Base-by-base conservation (phyloP, 768 basidiomycete species). In the Krasilnikovozyma curviuscula region DNA sequence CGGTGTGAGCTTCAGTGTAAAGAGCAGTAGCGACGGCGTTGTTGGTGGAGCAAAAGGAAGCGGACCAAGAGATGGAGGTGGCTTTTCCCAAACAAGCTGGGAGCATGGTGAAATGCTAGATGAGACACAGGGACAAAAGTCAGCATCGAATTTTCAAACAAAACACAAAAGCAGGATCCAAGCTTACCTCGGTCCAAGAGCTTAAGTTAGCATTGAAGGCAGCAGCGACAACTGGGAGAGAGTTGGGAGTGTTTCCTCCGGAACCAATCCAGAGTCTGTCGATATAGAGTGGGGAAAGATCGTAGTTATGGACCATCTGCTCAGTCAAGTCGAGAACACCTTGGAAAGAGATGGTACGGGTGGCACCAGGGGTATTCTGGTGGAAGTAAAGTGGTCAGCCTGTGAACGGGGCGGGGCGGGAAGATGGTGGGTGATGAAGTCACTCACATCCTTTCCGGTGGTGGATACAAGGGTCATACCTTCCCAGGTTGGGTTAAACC, bases 261-360 rank as follows among this genome's bases (percentile, higher is more conserved):
- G 45, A 42, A 27, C 49, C 49, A 19, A 40, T 43, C 49, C 49
- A 50, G 9, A 39, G 27, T 29, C 49, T 34, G 37, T 50, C 49
- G 43, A 50, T 44, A 16, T 44, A 25, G 3, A 40, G 29, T 12
- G 41, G 43, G 4, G 37, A 50, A 7, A 33, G 27, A 25, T 48
- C 39, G 32, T 33, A 24, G 14, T 8, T 23, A 33, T 31, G 24
- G 32, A 42, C 40, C 9, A 48, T 31, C 47, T 48, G 19, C 47
- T 48, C 47, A 13, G 47, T 41, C 16, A 48, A 34, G 16, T 21
- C 29, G 21, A 41, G 23, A 9, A 31, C 28, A 9, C 37, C 39
- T 21, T 41, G 40, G 31, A 48, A 48, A 3, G 40, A 42, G 47
- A 48, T 41, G 30, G 47, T 24, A 4, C 47, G 18, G 5, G 27